These are phyloP conservation scores for Colletotrichum costaricense DNA, from an alignment of 2,329 filamentous ascomycete genomes.

Conservation along the genomic window DNA sequence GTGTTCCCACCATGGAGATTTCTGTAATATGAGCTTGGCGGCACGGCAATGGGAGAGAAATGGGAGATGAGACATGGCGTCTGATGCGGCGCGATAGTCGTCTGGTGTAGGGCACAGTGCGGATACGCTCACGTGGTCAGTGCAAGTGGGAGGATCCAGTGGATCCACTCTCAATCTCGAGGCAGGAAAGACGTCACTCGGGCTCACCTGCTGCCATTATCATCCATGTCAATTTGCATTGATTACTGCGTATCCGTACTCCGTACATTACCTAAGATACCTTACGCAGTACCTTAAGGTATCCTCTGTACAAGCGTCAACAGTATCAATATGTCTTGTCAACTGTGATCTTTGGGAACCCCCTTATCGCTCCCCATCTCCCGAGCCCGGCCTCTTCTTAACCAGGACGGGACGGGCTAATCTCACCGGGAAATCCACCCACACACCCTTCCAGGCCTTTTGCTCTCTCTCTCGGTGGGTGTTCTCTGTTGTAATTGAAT, in stretches of 20 bases:
- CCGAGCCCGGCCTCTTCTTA: slow-evolving; percentile 33
- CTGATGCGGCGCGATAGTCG: slow-evolving; percentile 33
- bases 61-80: slow-evolving; percentile 35
- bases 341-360: slow-evolving; percentile 39
- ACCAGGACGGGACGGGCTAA: slow-evolving; percentile 48
- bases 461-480: neutral
- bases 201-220: neutral
- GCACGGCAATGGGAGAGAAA: slow-evolving; percentile 23
- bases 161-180: slow-evolving; percentile 7
- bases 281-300: neutral
- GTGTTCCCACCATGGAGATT: slow-evolving; percentile 35
- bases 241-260: neutral
- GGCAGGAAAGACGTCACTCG: slow-evolving; percentile 10
- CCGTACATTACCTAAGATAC: no score
- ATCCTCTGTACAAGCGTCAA: slow-evolving; percentile 1
- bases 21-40: slow-evolving; percentile 35
- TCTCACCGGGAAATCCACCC: slow-evolving; percentile 55
- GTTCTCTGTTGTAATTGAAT: neutral
- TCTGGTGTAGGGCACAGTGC: slow-evolving; percentile 31
- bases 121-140: neutral
- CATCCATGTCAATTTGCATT: slow-evolving; percentile 10
- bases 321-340: fast-evolving
- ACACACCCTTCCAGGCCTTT: slow-evolving; percentile 45
- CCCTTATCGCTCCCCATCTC: slow-evolving; percentile 45
- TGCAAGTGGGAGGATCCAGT: neutral